phyloP scores from a whole-genome alignment of 192 early-diverging fungal genomes.

The Dimargaris cristalligena region DNA sequence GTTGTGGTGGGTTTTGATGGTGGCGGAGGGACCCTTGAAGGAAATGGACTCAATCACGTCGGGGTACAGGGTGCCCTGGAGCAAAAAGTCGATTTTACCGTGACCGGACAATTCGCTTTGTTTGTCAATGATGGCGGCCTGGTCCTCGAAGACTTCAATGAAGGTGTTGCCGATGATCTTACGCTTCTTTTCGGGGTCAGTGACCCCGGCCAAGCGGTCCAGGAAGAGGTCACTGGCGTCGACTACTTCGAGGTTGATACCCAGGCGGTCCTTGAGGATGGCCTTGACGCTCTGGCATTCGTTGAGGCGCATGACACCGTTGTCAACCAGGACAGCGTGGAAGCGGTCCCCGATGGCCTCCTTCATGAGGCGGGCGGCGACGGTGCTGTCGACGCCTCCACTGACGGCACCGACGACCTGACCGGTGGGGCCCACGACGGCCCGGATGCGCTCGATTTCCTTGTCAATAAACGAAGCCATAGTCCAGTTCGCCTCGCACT shows the following conservation, averaged over 20 bases:
- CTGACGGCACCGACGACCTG: constrained; percentile 94
- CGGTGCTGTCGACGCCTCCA: constrained; percentile 93
- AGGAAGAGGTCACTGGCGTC: constrained; percentile 77
- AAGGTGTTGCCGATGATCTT: constrained; percentile 99
- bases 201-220: constrained; percentile 72
- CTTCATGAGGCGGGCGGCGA: constrained; percentile 92
- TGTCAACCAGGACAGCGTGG: constrained; percentile 95
- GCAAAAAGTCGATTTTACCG: constrained; percentile 79
- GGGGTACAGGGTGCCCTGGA: constrained; percentile 96
- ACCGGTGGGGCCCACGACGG: constrained; percentile 75
- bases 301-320: constrained; percentile 97
- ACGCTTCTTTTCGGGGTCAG: constrained; percentile 92
- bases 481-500: constrained; percentile 75
- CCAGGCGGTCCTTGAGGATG: constrained; percentile 72
- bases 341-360: constrained; percentile 96
- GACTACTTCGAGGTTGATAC: constrained; percentile 89
- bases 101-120: constrained; percentile 47
- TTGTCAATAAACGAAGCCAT: constrained; percentile 97
- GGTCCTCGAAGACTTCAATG: constrained; percentile 92
- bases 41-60: constrained; percentile 98
- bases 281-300: constrained; percentile 78
- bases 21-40: constrained; percentile 97
- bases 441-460: constrained; percentile 85
- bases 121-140: constrained; percentile 76
- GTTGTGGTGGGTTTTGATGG: constrained; percentile 99